These are phyloP conservation scores for Sporothrix inflata DNA, from an alignment of 2,329 filamentous ascomycete genomes.

Conservation along the genomic window DNA sequence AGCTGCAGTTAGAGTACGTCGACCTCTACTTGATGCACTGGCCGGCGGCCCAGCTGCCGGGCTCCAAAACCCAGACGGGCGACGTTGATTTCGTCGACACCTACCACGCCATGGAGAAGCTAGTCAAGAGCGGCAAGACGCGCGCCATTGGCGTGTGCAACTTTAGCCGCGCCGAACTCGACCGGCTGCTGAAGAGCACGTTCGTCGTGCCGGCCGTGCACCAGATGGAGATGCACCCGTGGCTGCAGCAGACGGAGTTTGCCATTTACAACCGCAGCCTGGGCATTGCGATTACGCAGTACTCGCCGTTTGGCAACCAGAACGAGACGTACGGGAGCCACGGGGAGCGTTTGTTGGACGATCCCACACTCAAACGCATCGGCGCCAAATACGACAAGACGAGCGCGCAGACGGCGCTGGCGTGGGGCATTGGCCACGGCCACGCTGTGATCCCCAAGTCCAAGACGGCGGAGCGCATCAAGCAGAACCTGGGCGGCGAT, in stretches of 20 bases:
- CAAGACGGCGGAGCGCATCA: slow-evolving; percentile 60
- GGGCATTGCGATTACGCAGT: slow-evolving; percentile 64
- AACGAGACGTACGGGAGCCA: slow-evolving; percentile 38
- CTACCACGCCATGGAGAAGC: slow-evolving; percentile 61
- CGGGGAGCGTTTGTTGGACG: slow-evolving; percentile 45
- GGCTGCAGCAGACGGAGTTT: slow-evolving; percentile 63
- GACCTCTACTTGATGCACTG: slow-evolving; percentile 33
- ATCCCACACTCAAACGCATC: slow-evolving; percentile 65
- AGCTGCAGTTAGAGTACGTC: slow-evolving; percentile 43
- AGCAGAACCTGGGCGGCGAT: slow-evolving; percentile 51
- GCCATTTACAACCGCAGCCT: slow-evolving; percentile 60
- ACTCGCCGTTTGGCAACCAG: slow-evolving; percentile 65
- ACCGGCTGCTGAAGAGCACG: slow-evolving; percentile 56
- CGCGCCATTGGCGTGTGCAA: slow-evolving; percentile 64
- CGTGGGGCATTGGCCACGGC: slow-evolving; percentile 82
- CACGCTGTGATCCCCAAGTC: slow-evolving; percentile 77
- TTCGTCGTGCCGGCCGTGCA: slow-evolving; percentile 54
- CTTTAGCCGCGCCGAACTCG: slow-evolving; percentile 61
- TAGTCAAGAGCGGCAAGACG: slow-evolving; percentile 54
- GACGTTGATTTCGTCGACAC: slow-evolving; percentile 35
- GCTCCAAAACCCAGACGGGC: slow-evolving; percentile 9
- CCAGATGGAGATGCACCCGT: slow-evolving; percentile 69
- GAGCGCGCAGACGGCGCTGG: slow-evolving; percentile 77
- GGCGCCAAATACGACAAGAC: slow-evolving; percentile 71
- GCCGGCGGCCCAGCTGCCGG: slow-evolving; percentile 11